Percentiles rank a stretch among this genome's conserved stretches.
phyloP scores from a whole-genome alignment of 1,139 yeast species.

The Suhomyces yuchorum region DNA sequence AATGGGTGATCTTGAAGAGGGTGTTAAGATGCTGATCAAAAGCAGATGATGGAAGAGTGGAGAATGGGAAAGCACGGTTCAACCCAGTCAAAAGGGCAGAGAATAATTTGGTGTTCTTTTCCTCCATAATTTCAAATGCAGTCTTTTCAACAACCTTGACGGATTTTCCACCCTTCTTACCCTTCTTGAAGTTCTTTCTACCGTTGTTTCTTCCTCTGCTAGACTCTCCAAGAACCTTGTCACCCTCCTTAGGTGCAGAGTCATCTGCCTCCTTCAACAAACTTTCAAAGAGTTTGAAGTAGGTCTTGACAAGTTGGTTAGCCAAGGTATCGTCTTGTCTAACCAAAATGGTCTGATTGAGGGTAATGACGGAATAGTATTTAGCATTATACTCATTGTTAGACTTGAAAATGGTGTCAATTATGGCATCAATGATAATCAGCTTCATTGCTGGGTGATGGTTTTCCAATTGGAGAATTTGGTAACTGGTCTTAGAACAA shows the following conservation, averaged over 20 bases:
- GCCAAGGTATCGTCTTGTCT: conserved; percentile 77
- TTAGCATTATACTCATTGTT: conserved; percentile 83
- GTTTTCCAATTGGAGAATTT: conserved; percentile 77
- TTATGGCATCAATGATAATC: conserved; percentile 73
- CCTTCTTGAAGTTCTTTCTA: conserved; percentile 51
- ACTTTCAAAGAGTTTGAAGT: conserved; percentile 84
- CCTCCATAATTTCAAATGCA: conserved; percentile 73
- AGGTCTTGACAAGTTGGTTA: conserved; percentile 77
- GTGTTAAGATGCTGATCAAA: conserved; percentile 82
- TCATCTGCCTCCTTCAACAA: conserved; percentile 61
- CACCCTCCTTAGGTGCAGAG: conserved; percentile 32
- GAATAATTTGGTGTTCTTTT: conserved; percentile 79
- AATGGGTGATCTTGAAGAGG: conserved; percentile 86
- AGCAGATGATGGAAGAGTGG: conserved; percentile 69
- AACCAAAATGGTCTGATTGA: conserved; percentile 90
- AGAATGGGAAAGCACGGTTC: conserved; percentile 94
- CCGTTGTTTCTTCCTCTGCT: conserved; percentile 58
- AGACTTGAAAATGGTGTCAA: conserved; percentile 77
- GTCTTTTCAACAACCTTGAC: conserved; percentile 66
- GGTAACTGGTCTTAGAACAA: conserved; percentile 83
- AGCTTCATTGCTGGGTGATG: conserved; percentile 96
- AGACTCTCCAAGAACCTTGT: conserved; percentile 39
- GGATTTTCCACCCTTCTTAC: conserved; percentile 80
- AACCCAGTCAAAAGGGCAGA: conserved; percentile 93
- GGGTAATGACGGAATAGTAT: conserved; percentile 82